A percentile compares a stretch with the other conserved stretches of the same genome.
Evolutionary conservation across 1,284 basidiomycete genomes (phyloP).

Genomic region (Fomitiporia mediterranea): DNA sequence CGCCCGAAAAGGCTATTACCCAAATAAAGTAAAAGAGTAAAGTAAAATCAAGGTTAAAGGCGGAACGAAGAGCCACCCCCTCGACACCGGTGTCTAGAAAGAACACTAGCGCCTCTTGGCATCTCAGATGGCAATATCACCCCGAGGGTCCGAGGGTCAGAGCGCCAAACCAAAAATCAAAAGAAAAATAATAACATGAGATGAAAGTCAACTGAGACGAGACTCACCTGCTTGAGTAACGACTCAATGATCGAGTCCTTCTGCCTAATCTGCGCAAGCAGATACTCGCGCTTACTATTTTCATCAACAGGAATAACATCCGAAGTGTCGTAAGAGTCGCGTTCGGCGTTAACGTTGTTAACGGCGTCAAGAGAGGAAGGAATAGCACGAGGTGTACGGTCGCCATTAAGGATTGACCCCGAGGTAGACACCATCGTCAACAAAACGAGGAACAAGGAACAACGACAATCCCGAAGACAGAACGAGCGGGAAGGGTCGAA

Average conservation of each 20-base stretch:
- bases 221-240: slow-evolving; percentile 66
- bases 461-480: no score
- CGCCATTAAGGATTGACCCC: no score
- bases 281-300: slow-evolving; percentile 71
- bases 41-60: not conserved
- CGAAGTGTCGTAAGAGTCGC: not conserved
- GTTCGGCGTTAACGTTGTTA: not conserved
- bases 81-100: not conserved
- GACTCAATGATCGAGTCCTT: slow-evolving; percentile 80
- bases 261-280: slow-evolving; percentile 75
- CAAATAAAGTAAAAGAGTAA: slow-evolving; percentile 8
- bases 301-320: slow-evolving; percentile 5
- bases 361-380: not conserved
- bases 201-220: no score
- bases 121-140: not conserved
- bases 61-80: no score
- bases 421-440: no score
- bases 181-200: not conserved
- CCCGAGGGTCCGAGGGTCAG: not conserved
- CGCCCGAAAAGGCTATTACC: no score
- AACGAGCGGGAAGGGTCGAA: no score
- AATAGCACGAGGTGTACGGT: not conserved
- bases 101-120: not conserved
- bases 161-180: not conserved
- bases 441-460: no score